These are phyloP conservation scores for Hypoxylon sp. DNA, from an alignment of 2,329 filamentous ascomycete genomes.

Conservation along the genomic window DNA sequence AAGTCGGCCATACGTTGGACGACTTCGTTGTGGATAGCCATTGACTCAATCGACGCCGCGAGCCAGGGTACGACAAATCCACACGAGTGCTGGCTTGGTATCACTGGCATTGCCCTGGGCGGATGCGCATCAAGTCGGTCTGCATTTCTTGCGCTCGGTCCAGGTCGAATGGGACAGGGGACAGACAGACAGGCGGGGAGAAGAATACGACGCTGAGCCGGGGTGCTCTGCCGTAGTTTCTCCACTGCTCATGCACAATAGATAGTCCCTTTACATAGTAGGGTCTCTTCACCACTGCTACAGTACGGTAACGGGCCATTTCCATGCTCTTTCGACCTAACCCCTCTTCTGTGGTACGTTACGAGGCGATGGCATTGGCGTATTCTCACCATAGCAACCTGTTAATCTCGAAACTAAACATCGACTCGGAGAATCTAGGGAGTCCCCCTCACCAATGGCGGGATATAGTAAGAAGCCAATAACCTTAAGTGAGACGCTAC, in stretches of 20 bases:
- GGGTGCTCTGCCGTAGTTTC: conserved; percentile 36
- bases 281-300: conserved; percentile 30
- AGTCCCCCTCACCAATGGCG: conserved; percentile 31
- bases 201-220: conserved; percentile 29
- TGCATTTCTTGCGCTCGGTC: conserved; percentile 32
- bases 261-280: conserved; percentile 14
- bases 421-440: conserved; percentile 38
- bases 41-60: conserved; percentile 29
- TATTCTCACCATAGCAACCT: conserved; percentile 32
- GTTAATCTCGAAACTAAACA: conserved; percentile 40
- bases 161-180: conserved; percentile 41
- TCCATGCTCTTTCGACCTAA: conserved; percentile 22
- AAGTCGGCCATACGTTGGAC: conserved; percentile 24
- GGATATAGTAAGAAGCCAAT: conserved; percentile 38
- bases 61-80: conserved; percentile 29
- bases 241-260: conserved; percentile 38
- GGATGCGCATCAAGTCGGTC: conserved; percentile 28
- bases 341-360: conserved; percentile 44
- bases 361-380: conserved; percentile 38
- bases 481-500: conserved; percentile 15
- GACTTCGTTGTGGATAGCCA: conserved; percentile 18
- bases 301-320: conserved; percentile 35
- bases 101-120: conserved; percentile 32
- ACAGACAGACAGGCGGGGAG: conserved; percentile 33
- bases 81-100: conserved; percentile 30